phyloP scores from a whole-genome alignment of 352 stramenopile genomes.

The Phytophthora sp. region DNA sequence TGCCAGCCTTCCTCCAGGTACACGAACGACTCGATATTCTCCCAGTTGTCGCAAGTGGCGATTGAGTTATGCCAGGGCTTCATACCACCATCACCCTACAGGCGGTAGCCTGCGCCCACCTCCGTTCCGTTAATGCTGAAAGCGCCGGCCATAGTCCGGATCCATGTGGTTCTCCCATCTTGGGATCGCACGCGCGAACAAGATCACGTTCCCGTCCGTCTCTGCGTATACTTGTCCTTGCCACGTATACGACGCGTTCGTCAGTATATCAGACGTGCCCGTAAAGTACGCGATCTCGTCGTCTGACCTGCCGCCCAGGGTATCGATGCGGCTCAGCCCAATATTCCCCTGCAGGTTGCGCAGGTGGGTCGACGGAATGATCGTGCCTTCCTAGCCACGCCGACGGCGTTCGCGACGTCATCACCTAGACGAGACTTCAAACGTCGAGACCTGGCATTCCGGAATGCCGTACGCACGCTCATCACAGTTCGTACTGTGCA shows the following conservation, averaged over 20 bases:
- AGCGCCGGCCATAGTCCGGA: slow-evolving; percentile 30
- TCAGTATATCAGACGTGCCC: slow-evolving; percentile 27
- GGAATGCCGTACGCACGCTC: slow-evolving; percentile 39
- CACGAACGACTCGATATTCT: slow-evolving; percentile 42
- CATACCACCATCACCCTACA: slow-evolving; percentile 33
- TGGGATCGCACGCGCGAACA: slow-evolving; percentile 33
- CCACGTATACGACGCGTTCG: slow-evolving; percentile 38
- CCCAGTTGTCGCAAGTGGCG: slow-evolving; percentile 39
- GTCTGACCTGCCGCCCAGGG: slow-evolving; percentile 15
- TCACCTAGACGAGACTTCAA: slow-evolving; percentile 35
- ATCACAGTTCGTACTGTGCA: too few relatives aligned
- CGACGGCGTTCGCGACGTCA: slow-evolving; percentile 33
- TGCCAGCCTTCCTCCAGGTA: slow-evolving; percentile 37
- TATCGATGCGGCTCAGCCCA: slow-evolving; percentile 33
- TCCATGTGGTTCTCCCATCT: slow-evolving; percentile 40
- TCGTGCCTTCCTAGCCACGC: slow-evolving; percentile 35
- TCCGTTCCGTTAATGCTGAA: slow-evolving; percentile 35
- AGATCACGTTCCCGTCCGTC: slow-evolving; percentile 37
- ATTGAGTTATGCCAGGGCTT: slow-evolving; percentile 45
- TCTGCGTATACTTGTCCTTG: slow-evolving; percentile 36
- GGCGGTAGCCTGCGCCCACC: slow-evolving; percentile 29
- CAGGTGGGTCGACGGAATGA: slow-evolving; percentile 42
- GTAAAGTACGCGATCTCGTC: slow-evolving; percentile 41
- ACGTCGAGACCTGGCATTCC: slow-evolving; percentile 32
- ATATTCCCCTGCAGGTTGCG: slow-evolving; percentile 33